Evolutionary conservation across 2,329 filamentous ascomycete species (phyloP), one percentile per base, ranked within the genome.

Genomic region (Eutypa lata): DNA sequence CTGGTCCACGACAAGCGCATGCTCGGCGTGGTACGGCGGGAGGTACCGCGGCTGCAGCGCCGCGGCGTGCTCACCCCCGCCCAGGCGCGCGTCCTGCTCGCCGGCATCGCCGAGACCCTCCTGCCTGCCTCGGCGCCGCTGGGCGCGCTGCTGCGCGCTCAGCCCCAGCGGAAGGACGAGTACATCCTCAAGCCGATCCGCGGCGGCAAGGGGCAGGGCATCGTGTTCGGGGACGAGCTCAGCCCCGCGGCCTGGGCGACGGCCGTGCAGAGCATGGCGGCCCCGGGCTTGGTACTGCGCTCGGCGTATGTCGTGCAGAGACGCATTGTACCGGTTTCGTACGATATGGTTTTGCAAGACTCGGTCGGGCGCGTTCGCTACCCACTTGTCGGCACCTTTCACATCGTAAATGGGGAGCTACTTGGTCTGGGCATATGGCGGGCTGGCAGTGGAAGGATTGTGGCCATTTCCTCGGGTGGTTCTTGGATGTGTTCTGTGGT

Each of bases 1-100:
- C 55, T 76, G 1, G 66, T 72, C 1, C 73, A 75, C 52, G 73
- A 76, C 56, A 75, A 76, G 53, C 68, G 73, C 2, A 73, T 75
- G 69, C 57, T 75, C 1, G 71, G 71, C 8, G 65, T 75, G 11
- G 54, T 75, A 3, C 64, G 57, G 33, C 66, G 72, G 47, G 71
- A 75, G 50, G 52, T 72, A 0, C 49, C 55, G 3, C n/a, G 43
- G 0, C 50, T 75, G 6, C 53, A 68, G 3, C 51, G 31, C 1
- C 60, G 61, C 1, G 19, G 51, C 1, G 64, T 67, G 1, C 49
- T 74, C 5, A 70, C 63, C 0, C 14, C 53, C 1, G 48, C 13
- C 0, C 68, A 74, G 51, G 68, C 58, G 1, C 37, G 50, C 2
- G 50, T 49, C 8, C 55, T 73, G 8, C 53, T 62, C 22, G 49